Percentiles rank a stretch among this genome's conserved stretches.
Conservation (phyloP, 139 green algal genomes). For the Chlorella ohadii region DNA sequence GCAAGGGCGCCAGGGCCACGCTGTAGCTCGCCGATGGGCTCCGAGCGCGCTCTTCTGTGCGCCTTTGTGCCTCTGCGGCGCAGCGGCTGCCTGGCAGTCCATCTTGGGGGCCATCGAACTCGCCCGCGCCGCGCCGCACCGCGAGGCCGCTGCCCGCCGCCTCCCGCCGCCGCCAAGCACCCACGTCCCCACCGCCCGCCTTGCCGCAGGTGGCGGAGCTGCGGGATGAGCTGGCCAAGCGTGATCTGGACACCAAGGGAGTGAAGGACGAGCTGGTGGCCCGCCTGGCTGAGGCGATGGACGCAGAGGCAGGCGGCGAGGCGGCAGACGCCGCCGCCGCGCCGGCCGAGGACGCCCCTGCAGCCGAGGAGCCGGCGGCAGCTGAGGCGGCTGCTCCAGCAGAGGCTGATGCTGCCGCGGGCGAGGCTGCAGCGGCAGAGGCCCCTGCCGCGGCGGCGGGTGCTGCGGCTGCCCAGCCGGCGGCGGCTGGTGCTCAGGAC, state of each 20-base stretch:
- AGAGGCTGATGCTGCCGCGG: background rate
- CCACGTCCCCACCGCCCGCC: no score
- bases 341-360: background rate
- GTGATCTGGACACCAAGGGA: conserved; percentile 47
- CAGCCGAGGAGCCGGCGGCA: background rate
- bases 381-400: background rate
- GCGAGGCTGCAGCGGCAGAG: background rate
- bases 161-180: no score
- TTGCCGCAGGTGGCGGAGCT: conserved; percentile 43
- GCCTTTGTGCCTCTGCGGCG: no score
- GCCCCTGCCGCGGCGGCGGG: background rate
- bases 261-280: conserved; percentile 54
- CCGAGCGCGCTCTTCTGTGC: no score
- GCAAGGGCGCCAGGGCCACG: no score
- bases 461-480: background rate
- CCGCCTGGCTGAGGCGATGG: conserved; percentile 32
- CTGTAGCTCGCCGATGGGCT: no score
- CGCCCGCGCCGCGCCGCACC: no score
- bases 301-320: conserved; percentile 6
- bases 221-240: conserved; percentile 40
- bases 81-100: no score
- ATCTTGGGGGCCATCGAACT: no score
- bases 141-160: no score
- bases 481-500: background rate
- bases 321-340: background rate